Conservation (phyloP, 805 yeast genomes). For the Maudiozyma bulderi region DNA sequence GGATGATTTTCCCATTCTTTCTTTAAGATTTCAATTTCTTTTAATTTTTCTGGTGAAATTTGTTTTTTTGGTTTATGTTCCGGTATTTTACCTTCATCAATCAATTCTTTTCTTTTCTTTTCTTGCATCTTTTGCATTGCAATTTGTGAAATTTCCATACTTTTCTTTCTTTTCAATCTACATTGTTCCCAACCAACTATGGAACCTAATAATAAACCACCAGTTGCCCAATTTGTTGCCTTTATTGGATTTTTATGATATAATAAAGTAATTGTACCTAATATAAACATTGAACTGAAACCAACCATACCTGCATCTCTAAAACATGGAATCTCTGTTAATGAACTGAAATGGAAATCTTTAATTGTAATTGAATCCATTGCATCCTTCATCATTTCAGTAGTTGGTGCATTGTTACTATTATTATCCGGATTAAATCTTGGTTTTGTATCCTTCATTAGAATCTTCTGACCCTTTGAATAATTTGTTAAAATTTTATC, state of each 20-base stretch:
- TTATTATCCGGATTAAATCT: constrained; percentile 26
- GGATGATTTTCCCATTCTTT: constrained; percentile 7
- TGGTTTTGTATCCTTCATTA: constrained; percentile 35
- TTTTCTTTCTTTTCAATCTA: constrained; percentile 55
- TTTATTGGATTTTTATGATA: constrained; percentile 52
- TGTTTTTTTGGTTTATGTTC: constrained; percentile 19
- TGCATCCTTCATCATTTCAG: constrained; percentile 31
- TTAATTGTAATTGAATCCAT: constrained; percentile 34
- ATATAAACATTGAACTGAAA: constrained; percentile 46
- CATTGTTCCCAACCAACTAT: constrained; percentile 92
- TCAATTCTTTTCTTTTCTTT: constrained; percentile 16
- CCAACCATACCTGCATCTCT: constrained; percentile 74
- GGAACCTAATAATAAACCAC: constrained; percentile 71
- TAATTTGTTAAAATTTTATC: constrained; percentile 14
- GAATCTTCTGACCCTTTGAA: constrained; percentile 28
- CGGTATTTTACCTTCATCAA: constrained; percentile 11
- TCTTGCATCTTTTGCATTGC: constrained; percentile 44
- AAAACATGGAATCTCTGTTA: constrained; percentile 63
- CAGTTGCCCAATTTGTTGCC: constrained; percentile 75
- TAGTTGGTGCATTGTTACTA: constrained; percentile 7
- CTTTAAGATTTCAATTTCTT: constrained; percentile 16
- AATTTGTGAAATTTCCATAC: constrained; percentile 54
- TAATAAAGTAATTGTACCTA: constrained; percentile 56
- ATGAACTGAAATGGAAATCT: constrained; percentile 44
- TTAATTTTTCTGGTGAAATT: neutral